Evolutionary conservation across 2,329 filamentous ascomycete genomes (phyloP), one percentile per base, ranked within the genome.

Genomic region (Nemania sp.): DNA sequence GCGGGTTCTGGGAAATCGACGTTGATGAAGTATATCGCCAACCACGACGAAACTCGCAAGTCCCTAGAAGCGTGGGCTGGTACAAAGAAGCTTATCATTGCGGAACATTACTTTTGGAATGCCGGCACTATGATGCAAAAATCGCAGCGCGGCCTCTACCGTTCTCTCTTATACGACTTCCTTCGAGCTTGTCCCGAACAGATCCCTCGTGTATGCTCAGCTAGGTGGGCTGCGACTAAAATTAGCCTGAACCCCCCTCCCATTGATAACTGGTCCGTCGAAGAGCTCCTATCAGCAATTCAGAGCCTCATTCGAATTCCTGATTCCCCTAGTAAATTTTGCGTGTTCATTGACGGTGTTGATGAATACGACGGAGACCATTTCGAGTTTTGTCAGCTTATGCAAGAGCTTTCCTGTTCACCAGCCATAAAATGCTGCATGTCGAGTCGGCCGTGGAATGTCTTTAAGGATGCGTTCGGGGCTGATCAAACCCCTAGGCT

Each of bases 311-410:
- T 4, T 3, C 11, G 41, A 5, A 5, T 6, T 3, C 4, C 41
- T 20, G n/a, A 45, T 4, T 13, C 10, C 26, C 26, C 35, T 18
- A n/a, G 29, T 3, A 47, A 13, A 29, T 58, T 20, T 24, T 58
- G 41, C n/a, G 18, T 10, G 10, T 63, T 67, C 35, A 67, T 67
- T 22, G 64, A 67, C 15, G 64, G 64, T 13, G 15, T 71, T 2
- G 69, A 71, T 20, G 69, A 71, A 15, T 70, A 43, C 22, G 64
- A 70, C 2, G 70, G 60, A 5, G 65, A 70, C 22, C 62, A 67
- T 13, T 6, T 64, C 6, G 62, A 66, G 6, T 43, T 72, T 2
- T 68, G 59, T 11, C 53, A 63, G 20, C 43, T 41, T 5, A 22
- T 72, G 7, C 22, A n/a, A 1, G 38, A 67, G 13, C 45, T 68